Base-by-base conservation (phyloP, 176 grass and related monocot species). In the Panicum miliaceum region DNA sequence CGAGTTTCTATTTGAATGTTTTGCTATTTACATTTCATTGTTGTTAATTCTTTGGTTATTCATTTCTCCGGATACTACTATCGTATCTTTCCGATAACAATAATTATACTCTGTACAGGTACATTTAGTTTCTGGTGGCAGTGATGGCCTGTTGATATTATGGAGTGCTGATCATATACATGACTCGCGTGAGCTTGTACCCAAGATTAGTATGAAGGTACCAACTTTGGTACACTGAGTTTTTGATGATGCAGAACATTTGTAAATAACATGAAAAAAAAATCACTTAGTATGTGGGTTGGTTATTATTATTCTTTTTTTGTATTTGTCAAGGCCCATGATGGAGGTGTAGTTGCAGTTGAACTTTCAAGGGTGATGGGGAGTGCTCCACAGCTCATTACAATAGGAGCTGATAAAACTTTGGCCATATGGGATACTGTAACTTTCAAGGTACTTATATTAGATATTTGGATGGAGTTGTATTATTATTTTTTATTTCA, bases 371-470 rank as follows among this genome's bases (percentile, higher is more conserved):
- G 93, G 83, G 93, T 96, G 85, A 94, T 94, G 91, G 96, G 86
- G 86, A 92, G 90, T 89, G 93, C 96, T 77, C 97, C 93, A 61
- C 93, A 92, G 83, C 97, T 99, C 84, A 99, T 99, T 88, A 96
- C 97, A 42, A 91, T 99, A 56, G 97, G 97, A 56, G 91, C 97
- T 84, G 97, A 96, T 82, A 99, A 96, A 94, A 99, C 97, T 87
- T 87, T 99, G 75, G 93, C 91, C 71, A 99, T 99, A 84, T 99
- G 93, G 97, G 97, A 99, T 77, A 99, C 93, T 20, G 91, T 99
- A 59, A 96, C 97, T 75, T 99, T 99, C 76, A 99, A 96, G 91
- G 93, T 94, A 91, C 63, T 63, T 32, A 68, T 53, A 69, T 72
- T 84, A 45, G 23, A 23, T 63, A 48, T 85, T 84, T 74, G 16